Conservation (phyloP, 257 asterid genomes). For the Solanum boliviense region DNA sequence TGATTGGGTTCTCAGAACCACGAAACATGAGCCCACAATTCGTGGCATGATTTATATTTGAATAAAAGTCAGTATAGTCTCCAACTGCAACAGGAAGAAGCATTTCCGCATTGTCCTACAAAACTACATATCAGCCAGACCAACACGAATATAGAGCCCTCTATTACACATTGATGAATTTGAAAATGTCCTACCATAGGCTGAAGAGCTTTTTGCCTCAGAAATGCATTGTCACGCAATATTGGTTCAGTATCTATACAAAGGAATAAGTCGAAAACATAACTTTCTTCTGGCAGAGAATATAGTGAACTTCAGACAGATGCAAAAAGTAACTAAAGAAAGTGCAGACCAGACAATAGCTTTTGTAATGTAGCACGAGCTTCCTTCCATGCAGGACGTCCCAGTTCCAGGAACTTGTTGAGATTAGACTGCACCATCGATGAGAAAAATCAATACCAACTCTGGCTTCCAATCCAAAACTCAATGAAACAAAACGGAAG, state of each 20-base stretch:
- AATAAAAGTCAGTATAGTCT: conserved; percentile 88
- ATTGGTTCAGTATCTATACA: conserved; percentile 58
- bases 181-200: conserved; percentile 46
- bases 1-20: conserved; percentile 62
- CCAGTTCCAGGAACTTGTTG: conserved; percentile 70
- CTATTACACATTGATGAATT: not conserved
- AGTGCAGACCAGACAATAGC: conserved; percentile 59
- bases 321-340: not conserved
- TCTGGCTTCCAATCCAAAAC: not conserved
- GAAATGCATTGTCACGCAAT: conserved; percentile 50
- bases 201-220: conserved; percentile 60
- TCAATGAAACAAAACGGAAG: not conserved
- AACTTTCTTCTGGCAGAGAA: not conserved
- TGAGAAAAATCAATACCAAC: not conserved
- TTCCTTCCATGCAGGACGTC: conserved; percentile 92
- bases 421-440: conserved; percentile 50
- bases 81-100: conserved; percentile 84
- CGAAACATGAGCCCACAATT: conserved; percentile 86
- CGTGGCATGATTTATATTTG: conserved; percentile 73
- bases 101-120: conserved; percentile 64
- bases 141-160: not conserved
- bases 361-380: conserved; percentile 76
- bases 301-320: not conserved
- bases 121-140: not conserved
- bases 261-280: not conserved